Evolutionary conservation across 2,329 filamentous ascomycete species (phyloP), one percentile per base, ranked within the genome.

Genomic region (Penicillium glabrum): DNA sequence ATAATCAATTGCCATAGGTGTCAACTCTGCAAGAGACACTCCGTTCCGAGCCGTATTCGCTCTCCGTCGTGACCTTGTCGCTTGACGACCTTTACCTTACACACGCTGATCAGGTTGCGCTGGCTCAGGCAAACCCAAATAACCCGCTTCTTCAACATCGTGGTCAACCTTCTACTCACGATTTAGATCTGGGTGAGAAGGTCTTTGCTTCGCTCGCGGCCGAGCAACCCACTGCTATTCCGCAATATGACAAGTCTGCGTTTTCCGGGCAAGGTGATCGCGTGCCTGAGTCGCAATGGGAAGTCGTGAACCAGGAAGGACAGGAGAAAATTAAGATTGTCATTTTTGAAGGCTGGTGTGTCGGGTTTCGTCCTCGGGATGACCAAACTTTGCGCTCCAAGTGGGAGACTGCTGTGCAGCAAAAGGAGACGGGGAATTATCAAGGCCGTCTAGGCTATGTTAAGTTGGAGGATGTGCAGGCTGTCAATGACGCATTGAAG

Each of bases 71-170:
- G 48, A 88, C 91, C 52, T 83, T 91, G 72, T 93, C 89, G 72
- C 88, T 96, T 62, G 93, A 97, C 73, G 92, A 96, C 77, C 87
- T 97, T 65, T 96, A 97, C 76, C 86, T 96, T 53, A 82, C 85
- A 14, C 90, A 90, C 71, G 77, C 79, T 23, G 82, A 88, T 61
- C 90, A 95, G 72, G 72, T 82, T 27, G 79, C 80, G 2, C 83
- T 96, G 23, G 86, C 89, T 26, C 74, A 81, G 45, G 75, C 82
- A 7, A 80, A 95, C 68, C 84, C 89, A 0, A 75, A 82, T 37
- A 96, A 96, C 68, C 83, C 84, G 21, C 82, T 97, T 3, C 80
- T 96, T 46, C 89, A 91, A 67, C 88, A 91, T 65, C 85, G 92
- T 46, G 93, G 92, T 19, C 89, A 96, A 70, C 92, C 92, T 6